Conservation (phyloP, 129 eudicot genomes). For the Arctium minus region DNA sequence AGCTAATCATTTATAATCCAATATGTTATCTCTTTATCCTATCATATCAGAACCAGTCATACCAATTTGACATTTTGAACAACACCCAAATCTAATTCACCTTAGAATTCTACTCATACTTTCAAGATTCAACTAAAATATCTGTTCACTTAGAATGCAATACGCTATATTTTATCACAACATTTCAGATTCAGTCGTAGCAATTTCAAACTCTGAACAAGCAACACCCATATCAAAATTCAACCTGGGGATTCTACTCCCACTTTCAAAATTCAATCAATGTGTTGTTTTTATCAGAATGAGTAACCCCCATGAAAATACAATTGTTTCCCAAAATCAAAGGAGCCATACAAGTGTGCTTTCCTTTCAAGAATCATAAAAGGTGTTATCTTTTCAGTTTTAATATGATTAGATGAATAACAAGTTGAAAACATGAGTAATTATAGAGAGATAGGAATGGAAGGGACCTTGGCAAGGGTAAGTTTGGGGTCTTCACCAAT, state of each 20-base stretch:
- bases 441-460: not conserved
- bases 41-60: not conserved
- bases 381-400: too few species aligned
- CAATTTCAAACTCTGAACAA: not conserved
- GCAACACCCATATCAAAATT: not conserved
- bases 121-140: not conserved
- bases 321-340: not conserved
- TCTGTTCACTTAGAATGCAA: not conserved
- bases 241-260: not conserved
- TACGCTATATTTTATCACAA: not conserved
- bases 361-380: not conserved
- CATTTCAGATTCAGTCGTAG: not conserved
- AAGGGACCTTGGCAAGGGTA: conserved; percentile 75
- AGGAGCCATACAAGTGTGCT: not conserved
- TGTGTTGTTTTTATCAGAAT: not conserved
- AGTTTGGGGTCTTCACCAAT: conserved; percentile 89
- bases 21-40: not conserved
- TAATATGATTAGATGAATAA: not conserved
- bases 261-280: not conserved
- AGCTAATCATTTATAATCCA: not conserved
- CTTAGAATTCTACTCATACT: not conserved
- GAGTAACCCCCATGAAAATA: not conserved
- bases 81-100: conserved; percentile 3
- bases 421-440: not conserved
- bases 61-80: not conserved